phyloP scores from a whole-genome alignment of 2,329 filamentous ascomycete species.

The Monilinia laxa region DNA sequence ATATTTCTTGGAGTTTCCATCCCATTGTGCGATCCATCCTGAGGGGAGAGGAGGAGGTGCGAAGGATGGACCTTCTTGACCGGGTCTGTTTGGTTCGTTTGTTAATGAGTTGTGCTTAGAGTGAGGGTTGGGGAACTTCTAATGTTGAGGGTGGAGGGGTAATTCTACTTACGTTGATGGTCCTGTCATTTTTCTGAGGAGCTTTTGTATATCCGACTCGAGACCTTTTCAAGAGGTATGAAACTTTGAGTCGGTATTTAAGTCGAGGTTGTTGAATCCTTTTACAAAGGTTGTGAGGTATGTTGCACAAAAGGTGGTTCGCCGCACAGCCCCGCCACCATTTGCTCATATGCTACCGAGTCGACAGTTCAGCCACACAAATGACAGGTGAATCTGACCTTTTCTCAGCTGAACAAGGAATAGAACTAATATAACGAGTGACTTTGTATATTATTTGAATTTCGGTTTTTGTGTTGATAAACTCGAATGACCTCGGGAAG shows the following conservation, averaged over 20 bases:
- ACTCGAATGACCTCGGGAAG: not conserved
- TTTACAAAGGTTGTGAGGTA: not conserved
- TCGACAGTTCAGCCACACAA: conserved; percentile 4
- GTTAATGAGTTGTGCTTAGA: conserved; percentile 23
- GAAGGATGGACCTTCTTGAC: conserved; percentile 41
- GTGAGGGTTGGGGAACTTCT: not conserved
- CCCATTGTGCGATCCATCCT: conserved; percentile 71
- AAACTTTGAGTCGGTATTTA: not conserved
- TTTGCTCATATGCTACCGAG: not conserved
- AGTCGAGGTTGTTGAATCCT: not conserved
- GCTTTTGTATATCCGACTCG: not conserved
- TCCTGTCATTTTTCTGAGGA: conserved; percentile 33
- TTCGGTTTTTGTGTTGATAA: not conserved
- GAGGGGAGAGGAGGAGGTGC: conserved; percentile 59
- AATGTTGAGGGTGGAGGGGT: not conserved
- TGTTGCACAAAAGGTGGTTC: conserved; percentile 13
- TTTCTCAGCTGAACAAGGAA: conserved; percentile 12
- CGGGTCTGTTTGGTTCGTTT: conserved; percentile 32
- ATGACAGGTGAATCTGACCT: conserved; percentile 2
- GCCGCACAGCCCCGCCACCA: not conserved
- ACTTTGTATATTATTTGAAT: not conserved
- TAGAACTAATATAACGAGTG: not conserved
- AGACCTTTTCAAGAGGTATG: not conserved
- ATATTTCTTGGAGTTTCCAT: conserved; percentile 62
- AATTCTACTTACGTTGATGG: conserved; percentile 34